Conservation (phyloP, 2,329 filamentous ascomycete genomes). For the Curvularia lunata region DNA sequence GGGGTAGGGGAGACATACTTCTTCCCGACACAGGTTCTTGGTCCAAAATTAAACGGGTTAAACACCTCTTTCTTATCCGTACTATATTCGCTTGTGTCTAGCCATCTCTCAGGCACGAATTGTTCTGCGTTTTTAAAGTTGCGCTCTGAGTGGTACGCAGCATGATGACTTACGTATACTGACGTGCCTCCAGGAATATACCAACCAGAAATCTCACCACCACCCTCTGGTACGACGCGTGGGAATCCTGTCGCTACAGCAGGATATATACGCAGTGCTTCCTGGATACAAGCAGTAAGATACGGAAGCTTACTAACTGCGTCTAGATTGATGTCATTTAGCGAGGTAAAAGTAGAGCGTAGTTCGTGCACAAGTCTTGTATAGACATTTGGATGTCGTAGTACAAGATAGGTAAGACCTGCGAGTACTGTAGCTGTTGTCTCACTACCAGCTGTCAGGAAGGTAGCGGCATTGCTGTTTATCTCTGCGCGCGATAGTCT, state of each 20-base stretch:
- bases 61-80: conserved; percentile 43
- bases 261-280: conserved; percentile 37
- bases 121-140: conserved; percentile 37
- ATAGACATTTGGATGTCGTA: conserved; percentile 29
- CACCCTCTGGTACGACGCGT: conserved; percentile 32
- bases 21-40: conserved; percentile 39
- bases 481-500: conserved; percentile 42
- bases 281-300: conserved; percentile 37
- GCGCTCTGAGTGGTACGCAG: conserved; percentile 38
- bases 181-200: conserved; percentile 36
- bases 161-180: conserved; percentile 41
- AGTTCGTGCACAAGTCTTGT: conserved; percentile 33
- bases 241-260: conserved; percentile 42
- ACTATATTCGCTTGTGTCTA: conserved; percentile 42
- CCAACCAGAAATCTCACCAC: conserved; percentile 33
- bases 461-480: conserved; percentile 38
- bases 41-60: conserved; percentile 39
- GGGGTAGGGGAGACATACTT: conserved; percentile 47
- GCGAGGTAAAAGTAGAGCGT: conserved; percentile 27
- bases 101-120: conserved; percentile 48
- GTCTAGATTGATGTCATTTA: conserved; percentile 35
- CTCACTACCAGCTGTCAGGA: conserved; percentile 54
- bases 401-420: conserved; percentile 52
- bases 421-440: conserved; percentile 56
- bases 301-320: conserved; percentile 35